Conservation (phyloP, 2,329 filamentous ascomycete species). For the Apiospora phragmitis region DNA sequence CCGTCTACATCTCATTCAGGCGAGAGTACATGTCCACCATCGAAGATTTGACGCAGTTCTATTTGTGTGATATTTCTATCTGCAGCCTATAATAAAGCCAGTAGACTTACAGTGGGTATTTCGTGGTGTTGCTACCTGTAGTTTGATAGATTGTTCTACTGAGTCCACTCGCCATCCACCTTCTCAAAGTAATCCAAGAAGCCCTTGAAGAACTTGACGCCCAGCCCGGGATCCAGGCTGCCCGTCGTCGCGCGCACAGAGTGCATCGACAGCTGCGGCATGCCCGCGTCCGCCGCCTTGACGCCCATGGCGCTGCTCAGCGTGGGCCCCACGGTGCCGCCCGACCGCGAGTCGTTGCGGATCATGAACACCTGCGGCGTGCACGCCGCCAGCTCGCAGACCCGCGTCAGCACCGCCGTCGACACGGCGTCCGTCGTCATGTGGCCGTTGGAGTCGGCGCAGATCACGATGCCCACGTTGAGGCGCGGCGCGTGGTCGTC, state of each 20-base stretch:
- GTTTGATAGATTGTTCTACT: neutral
- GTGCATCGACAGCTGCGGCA: conserved; percentile 94
- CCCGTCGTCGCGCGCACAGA: conserved; percentile 88
- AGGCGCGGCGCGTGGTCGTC: conserved; percentile 82
- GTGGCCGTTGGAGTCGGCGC: conserved; percentile 84
- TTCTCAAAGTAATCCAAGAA: conserved; percentile 86
- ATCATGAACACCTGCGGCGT: conserved; percentile 91
- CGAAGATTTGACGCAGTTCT: neutral
- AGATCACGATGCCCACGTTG: conserved; percentile 82
- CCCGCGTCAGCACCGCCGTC: conserved; percentile 74
- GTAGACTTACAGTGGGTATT: neutral
- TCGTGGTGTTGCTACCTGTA: neutral
- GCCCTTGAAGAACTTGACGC: conserved; percentile 84
- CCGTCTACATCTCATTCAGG: neutral
- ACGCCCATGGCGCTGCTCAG: conserved; percentile 80
- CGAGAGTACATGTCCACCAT: neutral
- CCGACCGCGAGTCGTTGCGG: conserved; percentile 83
- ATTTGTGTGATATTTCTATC: neutral
- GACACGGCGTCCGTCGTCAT: conserved; percentile 94
- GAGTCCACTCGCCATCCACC: conserved; percentile 76
- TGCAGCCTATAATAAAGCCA: neutral
- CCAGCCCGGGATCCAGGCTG: conserved; percentile 80
- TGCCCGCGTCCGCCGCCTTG: conserved; percentile 80
- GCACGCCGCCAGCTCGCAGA: conserved; percentile 72
- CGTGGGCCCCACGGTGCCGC: conserved; percentile 95